Evolutionary conservation across 1,139 yeast species (phyloP).

Genomic region (Nadsonia starkeyi-henricii): DNA sequence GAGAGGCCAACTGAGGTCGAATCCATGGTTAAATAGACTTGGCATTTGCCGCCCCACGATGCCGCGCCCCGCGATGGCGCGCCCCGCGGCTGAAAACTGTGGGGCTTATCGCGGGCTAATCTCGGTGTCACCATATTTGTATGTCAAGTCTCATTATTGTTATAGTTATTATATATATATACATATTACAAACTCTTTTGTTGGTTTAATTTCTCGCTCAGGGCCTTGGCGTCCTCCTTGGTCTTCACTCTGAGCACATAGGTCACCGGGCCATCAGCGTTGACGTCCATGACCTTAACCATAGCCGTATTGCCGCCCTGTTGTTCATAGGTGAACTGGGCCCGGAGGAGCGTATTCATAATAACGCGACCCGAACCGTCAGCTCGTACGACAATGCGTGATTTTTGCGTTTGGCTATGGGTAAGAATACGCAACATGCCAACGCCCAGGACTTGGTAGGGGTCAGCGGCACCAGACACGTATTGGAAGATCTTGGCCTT

Average conservation of each 20-base stretch:
- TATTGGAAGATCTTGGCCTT: conserved; percentile 61
- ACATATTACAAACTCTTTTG: conserved; percentile 10
- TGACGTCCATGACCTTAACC: conserved; percentile 47
- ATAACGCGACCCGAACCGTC: conserved; percentile 81
- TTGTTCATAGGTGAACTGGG: conserved; percentile 35
- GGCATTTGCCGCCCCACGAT: no score
- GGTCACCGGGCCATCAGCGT: conserved; percentile 37
- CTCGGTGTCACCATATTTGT: no score
- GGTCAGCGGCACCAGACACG: conserved; percentile 16
- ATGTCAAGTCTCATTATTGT: no score
- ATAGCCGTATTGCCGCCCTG: conserved; percentile 11
- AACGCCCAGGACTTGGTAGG: conserved; percentile 38
- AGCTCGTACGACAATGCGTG: conserved; percentile 67
- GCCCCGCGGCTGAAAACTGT: no score
- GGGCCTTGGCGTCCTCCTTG: conserved; percentile 50
- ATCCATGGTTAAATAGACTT: no score
- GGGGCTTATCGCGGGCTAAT: no score
- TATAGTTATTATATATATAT: no score
- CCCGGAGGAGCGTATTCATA: conserved; percentile 47
- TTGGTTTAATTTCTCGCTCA: conserved; percentile 41
- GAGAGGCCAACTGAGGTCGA: no score
- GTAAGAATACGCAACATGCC: conserved; percentile 70
- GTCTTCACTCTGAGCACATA: conserved; percentile 64
- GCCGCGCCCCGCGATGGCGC: no score
- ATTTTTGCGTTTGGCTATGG: conserved; percentile 41